Evolutionary conservation across 352 stramenopile species (phyloP).

Genomic region (Aphanomyces astaci): DNA sequence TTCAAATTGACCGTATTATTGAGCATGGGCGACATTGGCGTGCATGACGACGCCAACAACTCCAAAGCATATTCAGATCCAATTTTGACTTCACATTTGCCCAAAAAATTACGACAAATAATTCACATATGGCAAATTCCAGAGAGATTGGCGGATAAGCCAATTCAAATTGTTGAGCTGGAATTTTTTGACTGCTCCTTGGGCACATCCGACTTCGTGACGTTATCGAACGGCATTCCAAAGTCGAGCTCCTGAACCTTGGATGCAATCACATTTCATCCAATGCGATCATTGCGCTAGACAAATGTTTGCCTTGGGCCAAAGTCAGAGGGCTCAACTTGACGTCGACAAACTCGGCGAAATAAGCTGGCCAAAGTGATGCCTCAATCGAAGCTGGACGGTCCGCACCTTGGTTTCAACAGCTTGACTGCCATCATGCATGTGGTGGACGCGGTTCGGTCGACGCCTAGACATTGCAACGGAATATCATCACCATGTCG

Average conservation of each 20-base stretch:
- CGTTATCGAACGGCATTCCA: not conserved
- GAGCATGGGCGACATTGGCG: not conserved
- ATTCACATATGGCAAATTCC: no score
- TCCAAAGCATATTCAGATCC: no score
- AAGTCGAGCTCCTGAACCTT: not conserved
- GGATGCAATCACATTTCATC: not conserved
- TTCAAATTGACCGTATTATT: not conserved
- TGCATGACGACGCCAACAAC: not conserved
- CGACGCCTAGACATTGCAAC: not conserved
- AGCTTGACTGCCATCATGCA: not conserved
- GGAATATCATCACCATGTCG: not conserved
- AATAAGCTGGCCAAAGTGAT: not conserved
- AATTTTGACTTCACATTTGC: no score
- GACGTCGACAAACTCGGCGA: not conserved
- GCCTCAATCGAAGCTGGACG: not conserved
- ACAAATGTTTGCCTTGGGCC: not conserved
- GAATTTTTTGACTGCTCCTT: not conserved
- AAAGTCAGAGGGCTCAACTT: not conserved
- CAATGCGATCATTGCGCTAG: not conserved
- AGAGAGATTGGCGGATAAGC: no score
- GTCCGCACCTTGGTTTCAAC: not conserved
- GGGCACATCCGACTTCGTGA: not conserved
- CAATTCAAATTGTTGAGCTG: constrained; percentile 6
- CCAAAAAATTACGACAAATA: no score
- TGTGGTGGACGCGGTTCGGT: not conserved